These are phyloP conservation scores for Sugiyamaella valdiviana DNA, from an alignment of 805 yeast species.

Conservation along the genomic window DNA sequence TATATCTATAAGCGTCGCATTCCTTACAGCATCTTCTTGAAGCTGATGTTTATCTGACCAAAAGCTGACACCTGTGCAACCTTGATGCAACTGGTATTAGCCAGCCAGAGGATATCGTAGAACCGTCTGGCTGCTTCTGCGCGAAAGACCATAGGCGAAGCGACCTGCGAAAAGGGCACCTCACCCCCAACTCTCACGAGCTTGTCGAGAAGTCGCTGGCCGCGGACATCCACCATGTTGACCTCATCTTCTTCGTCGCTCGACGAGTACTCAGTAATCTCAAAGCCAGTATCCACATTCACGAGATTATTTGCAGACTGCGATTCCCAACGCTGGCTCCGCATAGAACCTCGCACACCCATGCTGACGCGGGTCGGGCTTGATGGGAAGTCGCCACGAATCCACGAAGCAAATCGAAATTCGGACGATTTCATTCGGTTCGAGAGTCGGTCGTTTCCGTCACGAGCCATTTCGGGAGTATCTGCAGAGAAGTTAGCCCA, in stretches of 20 bases:
- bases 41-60: neutral
- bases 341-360: neutral
- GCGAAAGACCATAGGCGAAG: neutral
- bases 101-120: neutral
- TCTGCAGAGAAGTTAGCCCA: neutral
- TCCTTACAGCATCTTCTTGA: neutral
- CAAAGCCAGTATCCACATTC: neutral
- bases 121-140: neutral
- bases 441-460: neutral
- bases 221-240: neutral
- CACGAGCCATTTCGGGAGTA: neutral
- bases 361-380: neutral
- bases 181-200: neutral
- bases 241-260: neutral
- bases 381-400: neutral
- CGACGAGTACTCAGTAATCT: neutral
- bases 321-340: neutral
- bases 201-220: neutral
- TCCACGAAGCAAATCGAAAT: neutral
- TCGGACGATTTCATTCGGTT: neutral
- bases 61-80: neutral
- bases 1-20: no score
- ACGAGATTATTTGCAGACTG: neutral
- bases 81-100: neutral
- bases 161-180: neutral